These are phyloP conservation scores for Cynanchum wilfordii DNA, from an alignment of 257 asterid genomes.

Conservation along the genomic window DNA sequence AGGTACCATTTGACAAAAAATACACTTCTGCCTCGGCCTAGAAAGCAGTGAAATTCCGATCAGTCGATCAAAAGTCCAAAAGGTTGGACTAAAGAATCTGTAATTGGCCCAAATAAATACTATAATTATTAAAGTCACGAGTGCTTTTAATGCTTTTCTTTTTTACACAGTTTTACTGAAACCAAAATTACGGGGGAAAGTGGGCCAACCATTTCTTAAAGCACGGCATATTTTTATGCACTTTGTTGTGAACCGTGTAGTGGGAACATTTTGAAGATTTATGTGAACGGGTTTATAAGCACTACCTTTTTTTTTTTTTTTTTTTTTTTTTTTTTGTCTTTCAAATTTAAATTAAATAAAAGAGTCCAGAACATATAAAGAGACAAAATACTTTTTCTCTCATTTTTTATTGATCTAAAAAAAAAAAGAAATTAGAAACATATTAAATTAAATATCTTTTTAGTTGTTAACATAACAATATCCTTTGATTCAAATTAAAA, in stretches of 20 bases:
- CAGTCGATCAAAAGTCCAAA: slow-evolving; percentile 26
- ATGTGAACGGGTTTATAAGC: too few relatives aligned
- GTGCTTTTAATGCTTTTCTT: slow-evolving; percentile 5
- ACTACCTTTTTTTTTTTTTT: too few relatives aligned
- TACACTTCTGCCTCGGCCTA: background rate
- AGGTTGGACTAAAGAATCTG: slow-evolving; percentile 1
- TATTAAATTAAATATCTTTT: too few relatives aligned
- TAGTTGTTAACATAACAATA: too few relatives aligned
- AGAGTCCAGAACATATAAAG: too few relatives aligned
- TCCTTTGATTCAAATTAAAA: too few relatives aligned
- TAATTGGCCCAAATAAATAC: background rate
- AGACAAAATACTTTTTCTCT: too few relatives aligned
- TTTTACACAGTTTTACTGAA: background rate
- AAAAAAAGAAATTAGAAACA: too few relatives aligned
- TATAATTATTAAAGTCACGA: slow-evolving; percentile 10
- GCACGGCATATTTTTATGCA: slow-evolving; percentile 8
- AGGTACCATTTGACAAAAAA: background rate
- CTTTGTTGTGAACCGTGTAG: background rate
- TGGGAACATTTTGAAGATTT: background rate
- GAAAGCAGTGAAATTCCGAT: background rate
- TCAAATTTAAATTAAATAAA: too few relatives aligned
- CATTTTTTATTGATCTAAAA: too few relatives aligned
- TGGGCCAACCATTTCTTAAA: slow-evolving; percentile 17
- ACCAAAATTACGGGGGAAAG: slow-evolving; percentile 13
- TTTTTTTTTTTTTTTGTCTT: too few relatives aligned